These are phyloP conservation scores for Irpex sp. DNA, from an alignment of 1,284 basidiomycete genomes.

Conservation along the genomic window DNA sequence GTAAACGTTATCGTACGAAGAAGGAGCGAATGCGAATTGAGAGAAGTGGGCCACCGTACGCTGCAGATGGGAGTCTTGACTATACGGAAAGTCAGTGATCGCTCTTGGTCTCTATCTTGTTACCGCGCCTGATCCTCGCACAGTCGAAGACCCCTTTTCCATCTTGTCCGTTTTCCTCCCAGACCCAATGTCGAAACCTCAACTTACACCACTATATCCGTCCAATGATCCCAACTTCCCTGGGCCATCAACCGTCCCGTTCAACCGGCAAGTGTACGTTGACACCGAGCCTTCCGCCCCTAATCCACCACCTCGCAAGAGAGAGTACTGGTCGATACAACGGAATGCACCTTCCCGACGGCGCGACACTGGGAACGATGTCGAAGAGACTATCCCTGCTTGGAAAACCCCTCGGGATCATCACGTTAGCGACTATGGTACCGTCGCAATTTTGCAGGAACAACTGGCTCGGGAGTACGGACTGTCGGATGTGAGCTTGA, in stretches of 20 bases:
- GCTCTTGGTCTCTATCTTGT: slow-evolving; percentile 1
- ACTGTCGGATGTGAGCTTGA: slow-evolving; percentile 28
- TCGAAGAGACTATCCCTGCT: slow-evolving; percentile 33
- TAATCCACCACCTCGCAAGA: slow-evolving; percentile 7
- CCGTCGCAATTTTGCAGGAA: slow-evolving; percentile 48
- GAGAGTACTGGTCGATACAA: slow-evolving; percentile 39
- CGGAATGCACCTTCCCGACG: slow-evolving; percentile 37
- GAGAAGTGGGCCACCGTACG: slow-evolving; percentile 63
- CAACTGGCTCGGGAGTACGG: slow-evolving; percentile 45
- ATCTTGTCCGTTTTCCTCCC: slow-evolving; percentile 60
- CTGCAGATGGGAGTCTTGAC: slow-evolving; percentile 69
- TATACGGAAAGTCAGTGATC: slow-evolving; percentile 58
- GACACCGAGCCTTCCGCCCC: slow-evolving; percentile 8
- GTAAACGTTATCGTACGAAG: slow-evolving; percentile 74
- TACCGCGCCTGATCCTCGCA: slow-evolving; percentile 12
- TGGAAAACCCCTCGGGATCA: slow-evolving; percentile 50
- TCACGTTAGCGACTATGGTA: slow-evolving; percentile 56
- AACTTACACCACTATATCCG: slow-evolving; percentile 52
- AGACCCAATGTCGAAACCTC: slow-evolving; percentile 49
- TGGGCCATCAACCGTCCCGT: slow-evolving; percentile 27
- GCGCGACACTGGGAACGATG: slow-evolving; percentile 46
- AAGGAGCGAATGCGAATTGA: slow-evolving; percentile 72
- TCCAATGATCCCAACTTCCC: slow-evolving; percentile 24
- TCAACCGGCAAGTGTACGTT: slow-evolving; percentile 11
- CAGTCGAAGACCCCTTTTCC: slow-evolving; percentile 78